Evolutionary conservation across 768 basidiomycete species (phyloP).

Genomic region (Strobilomyces confusus): DNA sequence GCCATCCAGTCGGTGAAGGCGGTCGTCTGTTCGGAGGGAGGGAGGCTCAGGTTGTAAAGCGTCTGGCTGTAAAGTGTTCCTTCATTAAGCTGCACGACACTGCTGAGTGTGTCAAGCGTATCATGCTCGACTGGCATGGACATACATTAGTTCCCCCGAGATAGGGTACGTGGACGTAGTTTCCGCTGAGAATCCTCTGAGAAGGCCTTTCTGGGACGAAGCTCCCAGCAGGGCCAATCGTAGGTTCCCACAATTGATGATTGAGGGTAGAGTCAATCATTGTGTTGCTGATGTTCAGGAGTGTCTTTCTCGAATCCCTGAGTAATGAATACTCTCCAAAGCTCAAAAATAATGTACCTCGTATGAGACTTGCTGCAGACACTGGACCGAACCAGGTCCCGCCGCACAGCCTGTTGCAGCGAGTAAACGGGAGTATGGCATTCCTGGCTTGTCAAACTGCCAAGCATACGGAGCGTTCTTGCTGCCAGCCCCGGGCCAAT

Average conservation of each 20-base stretch:
- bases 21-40: constrained; percentile 37
- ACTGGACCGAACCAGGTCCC: constrained; percentile 37
- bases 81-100: constrained; percentile 10
- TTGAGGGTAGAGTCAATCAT: constrained; percentile 47
- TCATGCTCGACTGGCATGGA: not conserved
- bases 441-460: constrained; percentile 49
- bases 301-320: constrained; percentile 31
- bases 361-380: constrained; percentile 32
- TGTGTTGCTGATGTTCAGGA: constrained; percentile 44
- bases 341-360: constrained; percentile 5
- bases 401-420: constrained; percentile 43
- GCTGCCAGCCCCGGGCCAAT: constrained; percentile 31
- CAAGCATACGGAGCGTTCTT: constrained; percentile 45
- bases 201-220: constrained; percentile 46
- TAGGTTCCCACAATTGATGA: constrained; percentile 53
- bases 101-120: not conserved
- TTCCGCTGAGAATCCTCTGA: constrained; percentile 38
- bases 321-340: not conserved
- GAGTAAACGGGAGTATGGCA: constrained; percentile 46
- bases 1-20: constrained; percentile 47
- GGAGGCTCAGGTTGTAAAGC: constrained; percentile 37
- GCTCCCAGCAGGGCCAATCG: constrained; percentile 49
- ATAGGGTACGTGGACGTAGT: constrained; percentile 52
- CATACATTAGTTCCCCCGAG: constrained; percentile 54
- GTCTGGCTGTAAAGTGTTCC: constrained; percentile 6